Percentiles rank a stretch among this genome's conserved stretches.
Conservation (phyloP, 495 filamentous ascomycete genomes). For the Evernia prunastri region DNA sequence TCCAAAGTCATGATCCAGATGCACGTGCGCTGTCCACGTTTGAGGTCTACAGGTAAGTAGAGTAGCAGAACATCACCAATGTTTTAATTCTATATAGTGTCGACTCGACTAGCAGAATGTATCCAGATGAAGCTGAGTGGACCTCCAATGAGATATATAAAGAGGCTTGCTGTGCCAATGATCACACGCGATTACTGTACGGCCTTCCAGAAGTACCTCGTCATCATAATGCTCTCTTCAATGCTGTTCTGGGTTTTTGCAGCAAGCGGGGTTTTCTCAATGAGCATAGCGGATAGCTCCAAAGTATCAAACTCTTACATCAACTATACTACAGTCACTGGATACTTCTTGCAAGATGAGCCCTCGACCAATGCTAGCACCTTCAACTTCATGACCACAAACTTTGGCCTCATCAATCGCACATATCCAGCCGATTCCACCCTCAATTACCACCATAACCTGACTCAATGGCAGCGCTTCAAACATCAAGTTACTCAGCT, state of each 20-base stretch:
- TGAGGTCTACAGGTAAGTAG: constrained; percentile 12
- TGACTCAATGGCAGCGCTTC: constrained; percentile 65
- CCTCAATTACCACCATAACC: constrained; percentile 27
- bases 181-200: background rate
- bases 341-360: constrained; percentile 68
- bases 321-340: constrained; percentile 58
- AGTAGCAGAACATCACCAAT: too few species aligned
- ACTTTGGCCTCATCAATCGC: constrained; percentile 61
- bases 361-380: constrained; percentile 51
- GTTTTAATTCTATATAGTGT: too few species aligned
- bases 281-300: background rate
- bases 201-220: background rate
- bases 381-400: constrained; percentile 62
- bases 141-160: background rate
- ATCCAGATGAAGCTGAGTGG: background rate
- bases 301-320: constrained; percentile 28
- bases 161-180: background rate
- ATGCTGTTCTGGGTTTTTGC: background rate
- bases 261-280: background rate
- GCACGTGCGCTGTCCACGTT: constrained; percentile 16
- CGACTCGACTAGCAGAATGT: background rate
- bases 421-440: constrained; percentile 45
- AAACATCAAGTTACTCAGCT: constrained; percentile 47
- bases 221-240: constrained; percentile 11
- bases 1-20: background rate